Percentiles rank a stretch among this genome's conserved stretches.
phyloP scores from a whole-genome alignment of 805 yeast species.

The Cyberlindnera suaveolens region DNA sequence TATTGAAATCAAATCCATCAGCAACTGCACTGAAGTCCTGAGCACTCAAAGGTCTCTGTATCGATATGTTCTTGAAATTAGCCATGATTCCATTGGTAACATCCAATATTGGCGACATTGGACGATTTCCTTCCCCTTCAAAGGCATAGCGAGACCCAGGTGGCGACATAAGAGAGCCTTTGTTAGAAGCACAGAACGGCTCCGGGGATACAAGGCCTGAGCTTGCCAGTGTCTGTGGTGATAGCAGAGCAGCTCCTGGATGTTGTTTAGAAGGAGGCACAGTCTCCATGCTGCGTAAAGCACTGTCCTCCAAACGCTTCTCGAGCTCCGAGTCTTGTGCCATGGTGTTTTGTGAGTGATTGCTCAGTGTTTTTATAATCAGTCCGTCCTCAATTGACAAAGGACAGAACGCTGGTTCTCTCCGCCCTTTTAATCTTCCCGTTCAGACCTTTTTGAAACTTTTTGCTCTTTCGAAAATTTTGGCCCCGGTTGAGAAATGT shows the following conservation, averaged over 20 bases:
- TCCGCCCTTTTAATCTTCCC: too few species aligned
- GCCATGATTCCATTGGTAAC: constrained; percentile 10
- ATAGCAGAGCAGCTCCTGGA: constrained; percentile 35
- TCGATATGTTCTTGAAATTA: constrained; percentile 5
- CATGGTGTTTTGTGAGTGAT: background rate
- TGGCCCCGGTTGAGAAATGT: too few species aligned
- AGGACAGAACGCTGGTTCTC: too few species aligned
- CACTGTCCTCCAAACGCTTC: constrained; percentile 10
- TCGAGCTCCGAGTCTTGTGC: constrained; percentile 7
- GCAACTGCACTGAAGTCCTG: constrained; percentile 13
- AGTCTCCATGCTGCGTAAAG: constrained; percentile 6
- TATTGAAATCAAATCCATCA: background rate
- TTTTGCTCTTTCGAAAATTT: too few species aligned
- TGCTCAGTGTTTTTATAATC: background rate
- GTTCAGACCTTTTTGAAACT: too few species aligned
- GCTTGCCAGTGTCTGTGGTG: constrained; percentile 20
- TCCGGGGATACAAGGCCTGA: constrained; percentile 1
- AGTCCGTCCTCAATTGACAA: background rate
- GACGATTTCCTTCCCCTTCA: constrained; percentile 1
- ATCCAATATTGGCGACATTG: constrained; percentile 23
- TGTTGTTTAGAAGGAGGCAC: constrained; percentile 24
- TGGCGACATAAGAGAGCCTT: background rate
- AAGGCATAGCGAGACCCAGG: background rate
- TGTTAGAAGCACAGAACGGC: constrained; percentile 4
- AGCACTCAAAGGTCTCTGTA: constrained; percentile 23